These are phyloP conservation scores for Cyberlindnera veronae DNA, from an alignment of 805 yeast species.

Conservation along the genomic window DNA sequence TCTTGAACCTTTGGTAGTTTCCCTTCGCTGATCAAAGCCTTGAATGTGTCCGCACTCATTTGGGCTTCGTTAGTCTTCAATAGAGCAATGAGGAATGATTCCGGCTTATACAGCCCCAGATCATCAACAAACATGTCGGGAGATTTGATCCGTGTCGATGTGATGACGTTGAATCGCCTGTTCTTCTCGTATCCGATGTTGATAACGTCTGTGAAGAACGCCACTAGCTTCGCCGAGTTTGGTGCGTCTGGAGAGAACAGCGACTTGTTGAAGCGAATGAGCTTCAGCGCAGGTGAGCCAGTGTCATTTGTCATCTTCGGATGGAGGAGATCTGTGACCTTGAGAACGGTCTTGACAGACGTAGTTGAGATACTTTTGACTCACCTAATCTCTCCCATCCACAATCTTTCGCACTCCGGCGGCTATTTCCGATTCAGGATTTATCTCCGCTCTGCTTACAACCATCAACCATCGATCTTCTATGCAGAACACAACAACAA, in stretches of 20 bases:
- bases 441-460: background rate
- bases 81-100: constrained; percentile 16
- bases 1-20: constrained; percentile 4
- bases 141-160: constrained; percentile 20
- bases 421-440: background rate
- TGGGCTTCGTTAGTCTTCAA: constrained; percentile 1
- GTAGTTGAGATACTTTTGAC: background rate
- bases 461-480: background rate
- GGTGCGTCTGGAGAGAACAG: constrained; percentile 3
- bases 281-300: background rate
- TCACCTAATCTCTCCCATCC: background rate
- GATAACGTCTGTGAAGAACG: constrained; percentile 15
- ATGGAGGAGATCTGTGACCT: too few species aligned
- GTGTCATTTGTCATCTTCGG: background rate
- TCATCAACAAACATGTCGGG: constrained; percentile 15
- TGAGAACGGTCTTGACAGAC: background rate
- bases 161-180: constrained; percentile 17
- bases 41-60: background rate
- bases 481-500: background rate
- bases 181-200: constrained; percentile 21
- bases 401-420: background rate
- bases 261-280: constrained; percentile 5
- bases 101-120: constrained; percentile 18
- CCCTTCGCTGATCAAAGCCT: background rate
- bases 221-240: constrained; percentile 5